phyloP scores from a whole-genome alignment of 2,329 filamentous ascomycete species.

The Beauveria caledonica region DNA sequence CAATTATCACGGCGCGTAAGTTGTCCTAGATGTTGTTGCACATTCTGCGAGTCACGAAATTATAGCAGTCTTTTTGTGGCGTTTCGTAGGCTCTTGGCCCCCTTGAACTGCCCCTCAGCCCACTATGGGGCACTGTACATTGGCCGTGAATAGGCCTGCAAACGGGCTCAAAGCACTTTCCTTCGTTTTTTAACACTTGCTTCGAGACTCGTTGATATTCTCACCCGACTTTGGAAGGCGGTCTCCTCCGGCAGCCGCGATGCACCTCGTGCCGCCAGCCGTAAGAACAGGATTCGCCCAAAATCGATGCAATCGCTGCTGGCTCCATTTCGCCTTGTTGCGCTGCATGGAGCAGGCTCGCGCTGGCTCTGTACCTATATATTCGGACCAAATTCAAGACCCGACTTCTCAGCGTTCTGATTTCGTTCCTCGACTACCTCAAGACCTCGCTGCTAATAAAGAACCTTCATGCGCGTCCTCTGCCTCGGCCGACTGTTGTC shows the following conservation, averaged over 20 bases:
- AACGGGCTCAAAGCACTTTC: neutral
- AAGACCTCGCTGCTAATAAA: neutral
- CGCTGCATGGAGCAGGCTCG: neutral
- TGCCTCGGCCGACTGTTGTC: neutral
- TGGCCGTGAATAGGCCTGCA: neutral
- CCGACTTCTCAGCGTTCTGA: neutral
- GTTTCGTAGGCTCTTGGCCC: too few relatives aligned
- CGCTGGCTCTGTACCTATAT: neutral
- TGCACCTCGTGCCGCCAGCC: neutral
- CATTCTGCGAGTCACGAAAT: neutral
- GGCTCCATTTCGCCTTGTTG: neutral
- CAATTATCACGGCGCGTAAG: neutral
- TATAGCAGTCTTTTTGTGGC: neutral
- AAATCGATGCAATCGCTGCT: neutral
- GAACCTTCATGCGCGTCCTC: neutral
- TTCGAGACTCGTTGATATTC: too few relatives aligned
- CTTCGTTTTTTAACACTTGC: neutral
- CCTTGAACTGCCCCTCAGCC: neutral
- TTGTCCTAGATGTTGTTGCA: neutral
- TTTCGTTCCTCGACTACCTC: neutral
- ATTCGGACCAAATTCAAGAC: neutral
- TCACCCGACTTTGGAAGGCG: conserved; percentile 1
- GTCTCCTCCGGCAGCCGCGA: conserved; percentile 3
- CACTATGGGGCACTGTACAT: neutral
- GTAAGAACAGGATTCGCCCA: neutral